Evolutionary conservation across 768 basidiomycete species (phyloP), one percentile per base, ranked within the genome.

Genomic region (Lenzites betulinus): DNA sequence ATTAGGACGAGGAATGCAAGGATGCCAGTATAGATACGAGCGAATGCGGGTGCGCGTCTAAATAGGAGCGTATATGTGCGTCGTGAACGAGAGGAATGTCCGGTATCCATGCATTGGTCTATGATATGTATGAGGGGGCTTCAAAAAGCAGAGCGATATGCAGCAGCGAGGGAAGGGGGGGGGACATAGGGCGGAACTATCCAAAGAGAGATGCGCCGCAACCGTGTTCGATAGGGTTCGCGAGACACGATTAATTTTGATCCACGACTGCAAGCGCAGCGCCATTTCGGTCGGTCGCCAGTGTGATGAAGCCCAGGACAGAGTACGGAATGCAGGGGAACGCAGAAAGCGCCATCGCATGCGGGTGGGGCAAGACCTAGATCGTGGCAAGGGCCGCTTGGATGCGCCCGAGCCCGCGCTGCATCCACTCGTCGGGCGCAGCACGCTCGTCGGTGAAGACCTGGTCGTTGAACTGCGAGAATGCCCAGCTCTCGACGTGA

Each of bases 401-500:
- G 73, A 89, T 84, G 22, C 72, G 70, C 8, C 65, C 63, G 51
- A 71, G 69, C 2, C 87, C 87, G 33, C 80, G 75, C 25, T 67
- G 64, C 54, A 88, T 75, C 87, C 87, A 89, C 58, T 85, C 81
- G 20, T 75, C 72, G 25, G 88, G 87, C 2, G 78, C 62, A 13
- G 78, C 72, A 28, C 81, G 78, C 58, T 84, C 80, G 13, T 59
- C 68, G 7, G 69, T 72, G 67, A 88, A 84, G 28, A 88, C 57
- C 30, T 81, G 71, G 69, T 88, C 81, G 69, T 89, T 88, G 63
- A 80, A 80, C 30, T 78, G 70, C 22, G 79, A 77, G 69, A 88
- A 89, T 22, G 79, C 84, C 88, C 88, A 88, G 38, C 75, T 71
- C 35, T 75, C 70, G 46, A 83, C 82, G 66, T 86, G 79, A n/a